Percentiles rank a stretch among this genome's conserved stretches.
These are phyloP conservation scores for Malus fusca DNA, from an alignment of 306 rosid species.

Conservation along the genomic window DNA sequence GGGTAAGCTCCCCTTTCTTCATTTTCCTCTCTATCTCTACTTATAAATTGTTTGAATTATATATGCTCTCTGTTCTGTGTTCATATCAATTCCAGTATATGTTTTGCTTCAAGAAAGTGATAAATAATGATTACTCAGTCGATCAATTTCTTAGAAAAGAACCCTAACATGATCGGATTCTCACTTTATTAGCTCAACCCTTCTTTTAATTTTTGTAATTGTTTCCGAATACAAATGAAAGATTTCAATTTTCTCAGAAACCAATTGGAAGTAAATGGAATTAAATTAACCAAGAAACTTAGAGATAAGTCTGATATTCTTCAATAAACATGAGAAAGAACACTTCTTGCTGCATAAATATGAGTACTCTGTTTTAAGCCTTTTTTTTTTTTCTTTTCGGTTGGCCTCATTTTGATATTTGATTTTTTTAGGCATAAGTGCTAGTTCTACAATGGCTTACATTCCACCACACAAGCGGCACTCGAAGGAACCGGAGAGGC, in stretches of 20 bases:
- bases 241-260: background rate
- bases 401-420: background rate
- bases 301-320: background rate
- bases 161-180: background rate
- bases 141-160: background rate
- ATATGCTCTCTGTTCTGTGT: background rate
- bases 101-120: background rate
- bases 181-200: background rate
- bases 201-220: background rate
- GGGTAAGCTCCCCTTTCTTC: too few species aligned
- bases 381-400: too few species aligned
- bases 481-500: conserved; percentile 12
- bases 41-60: background rate
- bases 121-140: background rate
- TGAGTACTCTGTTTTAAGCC: background rate
- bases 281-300: background rate
- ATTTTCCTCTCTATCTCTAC: too few species aligned
- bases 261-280: background rate
- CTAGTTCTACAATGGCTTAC: conserved; percentile 33
- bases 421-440: background rate
- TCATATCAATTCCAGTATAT: background rate
- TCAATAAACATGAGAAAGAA: background rate
- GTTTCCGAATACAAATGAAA: background rate
- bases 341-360: background rate
- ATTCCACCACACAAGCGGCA: conserved; percentile 51